Percentiles rank a stretch among this genome's conserved stretches.
These are phyloP conservation scores for Onygenales sp. DNA, from an alignment of 2,329 filamentous ascomycete genomes.

Conservation along the genomic window DNA sequence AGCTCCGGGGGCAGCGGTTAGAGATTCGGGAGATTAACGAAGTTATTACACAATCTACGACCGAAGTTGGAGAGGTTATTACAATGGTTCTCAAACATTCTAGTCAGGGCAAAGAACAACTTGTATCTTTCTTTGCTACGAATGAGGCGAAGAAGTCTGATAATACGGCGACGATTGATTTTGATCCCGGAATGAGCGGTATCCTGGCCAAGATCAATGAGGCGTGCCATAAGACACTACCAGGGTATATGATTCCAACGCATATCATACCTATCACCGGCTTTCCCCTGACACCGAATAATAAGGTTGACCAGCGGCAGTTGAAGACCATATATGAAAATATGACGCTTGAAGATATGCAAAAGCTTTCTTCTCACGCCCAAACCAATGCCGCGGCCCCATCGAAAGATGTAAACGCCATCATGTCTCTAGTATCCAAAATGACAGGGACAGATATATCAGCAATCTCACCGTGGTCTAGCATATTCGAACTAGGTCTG, in stretches of 20 bases:
- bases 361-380: conserved; percentile 39
- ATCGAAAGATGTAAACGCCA: conserved; percentile 30
- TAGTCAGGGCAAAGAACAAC: conserved; percentile 66
- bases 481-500: conserved; percentile 75
- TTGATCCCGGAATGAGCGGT: background rate
- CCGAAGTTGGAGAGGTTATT: conserved; percentile 56
- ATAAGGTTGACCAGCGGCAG: conserved; percentile 71
- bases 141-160: background rate
- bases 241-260: conserved; percentile 84
- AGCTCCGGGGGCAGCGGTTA: conserved; percentile 77
- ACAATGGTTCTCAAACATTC: conserved; percentile 67
- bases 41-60: conserved; percentile 55
- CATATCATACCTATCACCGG: conserved; percentile 63
- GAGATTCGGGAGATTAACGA: conserved; percentile 90
- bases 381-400: conserved; percentile 20
- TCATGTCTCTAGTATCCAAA: conserved; percentile 47
- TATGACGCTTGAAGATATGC: conserved; percentile 52
- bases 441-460: conserved; percentile 40
- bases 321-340: conserved; percentile 57
- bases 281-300: conserved; percentile 77
- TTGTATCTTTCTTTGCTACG: conserved; percentile 62
- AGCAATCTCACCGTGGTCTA: conserved; percentile 47
- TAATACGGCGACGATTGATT: background rate
- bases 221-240: conserved; percentile 60
- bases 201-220: conserved; percentile 34